These are phyloP conservation scores for Climacium dendroides DNA, from an alignment of 225 moss, liverwort and hornwort species.

Conservation along the genomic window DNA sequence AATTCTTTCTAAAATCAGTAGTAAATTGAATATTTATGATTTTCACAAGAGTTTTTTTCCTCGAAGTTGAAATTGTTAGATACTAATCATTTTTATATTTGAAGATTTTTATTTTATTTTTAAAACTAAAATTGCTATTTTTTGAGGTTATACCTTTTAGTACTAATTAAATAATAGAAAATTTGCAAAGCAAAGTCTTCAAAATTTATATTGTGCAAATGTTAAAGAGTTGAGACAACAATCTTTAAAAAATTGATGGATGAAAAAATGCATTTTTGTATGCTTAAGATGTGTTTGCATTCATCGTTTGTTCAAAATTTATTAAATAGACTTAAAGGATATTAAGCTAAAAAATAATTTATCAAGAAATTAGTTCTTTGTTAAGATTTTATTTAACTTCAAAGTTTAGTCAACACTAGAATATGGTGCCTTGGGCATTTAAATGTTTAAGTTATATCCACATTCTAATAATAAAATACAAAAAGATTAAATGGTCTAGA, in stretches of 20 bases:
- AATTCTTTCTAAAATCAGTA: neutral
- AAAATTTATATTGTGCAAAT: too few relatives aligned
- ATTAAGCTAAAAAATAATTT: neutral
- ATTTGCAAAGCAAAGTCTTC: too few relatives aligned
- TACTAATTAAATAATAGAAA: too few relatives aligned
- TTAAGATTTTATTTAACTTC: neutral
- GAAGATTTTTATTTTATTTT: neutral
- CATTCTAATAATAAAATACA: neutral
- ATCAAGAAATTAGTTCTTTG: accelerated
- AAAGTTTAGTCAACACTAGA: neutral
- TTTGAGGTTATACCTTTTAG: too few relatives aligned
- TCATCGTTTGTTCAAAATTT: too few relatives aligned
- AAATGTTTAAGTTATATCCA: neutral
- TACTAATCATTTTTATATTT: neutral
- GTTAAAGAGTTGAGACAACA: too few relatives aligned
- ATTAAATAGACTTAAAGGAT: neutral
- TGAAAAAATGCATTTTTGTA: too few relatives aligned
- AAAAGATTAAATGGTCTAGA: neutral
- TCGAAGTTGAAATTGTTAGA: neutral
- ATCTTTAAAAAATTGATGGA: too few relatives aligned
- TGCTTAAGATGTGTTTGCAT: too few relatives aligned
- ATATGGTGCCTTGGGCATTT: neutral
- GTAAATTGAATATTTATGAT: neutral
- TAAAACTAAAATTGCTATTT: too few relatives aligned
- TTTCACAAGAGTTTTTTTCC: neutral